Percentiles rank a stretch among this genome's conserved stretches.
Conservation (phyloP, 371 early-diverging fungal genomes). For the Mucor racemosus region DNA sequence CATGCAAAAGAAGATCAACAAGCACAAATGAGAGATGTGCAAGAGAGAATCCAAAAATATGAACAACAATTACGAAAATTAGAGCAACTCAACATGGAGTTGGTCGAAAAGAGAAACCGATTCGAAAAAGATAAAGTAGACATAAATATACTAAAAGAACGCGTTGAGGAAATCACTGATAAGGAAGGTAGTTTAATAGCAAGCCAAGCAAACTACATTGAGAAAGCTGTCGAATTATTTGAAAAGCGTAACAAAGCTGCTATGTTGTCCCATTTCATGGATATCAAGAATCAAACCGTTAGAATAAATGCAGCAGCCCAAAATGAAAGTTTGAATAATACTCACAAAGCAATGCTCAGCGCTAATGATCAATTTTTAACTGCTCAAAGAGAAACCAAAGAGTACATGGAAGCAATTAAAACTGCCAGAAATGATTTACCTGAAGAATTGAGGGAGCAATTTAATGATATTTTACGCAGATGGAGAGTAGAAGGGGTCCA, state of each 20-base stretch:
- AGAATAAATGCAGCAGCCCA: background rate
- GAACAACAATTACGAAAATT: conserved; percentile 16
- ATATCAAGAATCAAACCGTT: background rate
- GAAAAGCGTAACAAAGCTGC: background rate
- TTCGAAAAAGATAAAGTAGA: conserved; percentile 7
- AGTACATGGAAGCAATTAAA: conserved; percentile 45
- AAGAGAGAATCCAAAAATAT: conserved; percentile 7
- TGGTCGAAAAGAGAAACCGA: conserved; percentile 3
- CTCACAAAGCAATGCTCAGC: background rate
- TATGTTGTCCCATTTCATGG: background rate
- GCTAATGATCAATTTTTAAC: background rate
- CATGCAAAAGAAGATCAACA: conserved; percentile 43
- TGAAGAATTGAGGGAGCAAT: conserved; percentile 55
- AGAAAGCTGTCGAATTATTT: background rate
- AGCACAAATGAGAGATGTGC: conserved; percentile 30
- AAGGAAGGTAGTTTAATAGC: background rate
- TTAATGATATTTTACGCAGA: conserved; percentile 39
- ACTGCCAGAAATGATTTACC: conserved; percentile 42
- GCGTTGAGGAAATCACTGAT: background rate
- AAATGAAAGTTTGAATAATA: background rate
- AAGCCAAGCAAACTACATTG: background rate
- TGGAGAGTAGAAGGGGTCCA: conserved; percentile 39
- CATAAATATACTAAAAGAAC: conserved; percentile 2
- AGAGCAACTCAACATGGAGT: background rate
- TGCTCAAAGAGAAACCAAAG: conserved; percentile 23